Percentiles rank a stretch among this genome's conserved stretches.
phyloP scores from a whole-genome alignment of 2,329 filamentous ascomycete species.

The Incumbomyces delicatus region DNA sequence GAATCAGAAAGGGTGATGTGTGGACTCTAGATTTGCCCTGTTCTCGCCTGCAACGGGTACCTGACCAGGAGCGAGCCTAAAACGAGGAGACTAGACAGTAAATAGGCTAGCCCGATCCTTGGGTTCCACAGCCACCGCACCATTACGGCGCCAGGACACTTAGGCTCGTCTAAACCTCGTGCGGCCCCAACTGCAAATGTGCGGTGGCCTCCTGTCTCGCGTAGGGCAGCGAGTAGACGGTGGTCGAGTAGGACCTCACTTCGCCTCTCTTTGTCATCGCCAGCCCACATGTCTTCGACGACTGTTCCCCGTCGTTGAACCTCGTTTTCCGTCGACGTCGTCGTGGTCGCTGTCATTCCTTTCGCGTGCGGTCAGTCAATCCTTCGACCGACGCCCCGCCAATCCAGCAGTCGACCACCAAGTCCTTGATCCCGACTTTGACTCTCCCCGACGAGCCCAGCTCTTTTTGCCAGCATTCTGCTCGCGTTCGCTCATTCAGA shows the following conservation, averaged over 20 bases:
- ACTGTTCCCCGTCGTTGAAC: conserved; percentile 15
- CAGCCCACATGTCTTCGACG: conserved; percentile 6
- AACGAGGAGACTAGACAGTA: not conserved
- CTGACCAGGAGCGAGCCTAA: not conserved
- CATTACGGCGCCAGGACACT: not conserved
- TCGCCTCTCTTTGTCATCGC: conserved; percentile 2
- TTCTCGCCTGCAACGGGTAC: not conserved
- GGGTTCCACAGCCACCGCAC: conserved; percentile 2
- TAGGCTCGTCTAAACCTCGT: conserved; percentile 4
- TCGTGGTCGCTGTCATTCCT: too few species aligned
- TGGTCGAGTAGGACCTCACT: not conserved
- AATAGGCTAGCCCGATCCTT: not conserved
- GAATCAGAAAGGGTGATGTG: not conserved
- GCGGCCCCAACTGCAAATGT: conserved; percentile 1
- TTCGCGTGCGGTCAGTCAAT: conserved; percentile 19
- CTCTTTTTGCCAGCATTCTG: conserved; percentile 17
- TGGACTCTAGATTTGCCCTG: not conserved
- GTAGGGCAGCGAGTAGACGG: not conserved
- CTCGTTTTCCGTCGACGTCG: conserved; percentile 22
- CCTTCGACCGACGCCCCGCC: conserved; percentile 11
- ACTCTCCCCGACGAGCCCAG: conserved; percentile 8
- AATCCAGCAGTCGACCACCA: conserved; percentile 5
- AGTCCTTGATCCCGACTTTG: not conserved
- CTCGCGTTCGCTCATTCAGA: conserved; percentile 16
- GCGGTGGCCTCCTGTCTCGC: conserved; percentile 3